Conservation (phyloP, 768 basidiomycete genomes). For the button mushroom (Agaricus bisporus) region DNA sequence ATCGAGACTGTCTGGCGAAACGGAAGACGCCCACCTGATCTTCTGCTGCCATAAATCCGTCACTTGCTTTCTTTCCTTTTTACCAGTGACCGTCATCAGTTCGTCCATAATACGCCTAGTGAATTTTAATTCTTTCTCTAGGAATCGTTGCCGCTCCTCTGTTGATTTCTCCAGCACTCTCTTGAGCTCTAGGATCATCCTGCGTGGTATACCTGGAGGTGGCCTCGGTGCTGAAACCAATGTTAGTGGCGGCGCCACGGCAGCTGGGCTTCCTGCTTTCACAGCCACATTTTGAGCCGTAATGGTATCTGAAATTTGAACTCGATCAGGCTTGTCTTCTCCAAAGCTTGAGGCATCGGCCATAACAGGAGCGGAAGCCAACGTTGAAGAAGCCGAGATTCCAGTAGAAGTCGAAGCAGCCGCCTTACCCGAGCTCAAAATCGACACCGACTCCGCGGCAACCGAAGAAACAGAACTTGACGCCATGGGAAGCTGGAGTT, state of each 20-base stretch:
- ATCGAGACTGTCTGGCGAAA: neutral
- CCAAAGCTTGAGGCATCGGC: neutral
- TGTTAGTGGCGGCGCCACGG: neutral
- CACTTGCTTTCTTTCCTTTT: conserved; percentile 44
- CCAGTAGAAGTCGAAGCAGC: neutral
- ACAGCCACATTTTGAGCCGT: neutral
- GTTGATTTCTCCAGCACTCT: conserved; percentile 21
- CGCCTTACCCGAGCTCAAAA: neutral
- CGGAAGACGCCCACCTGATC: conserved; percentile 41
- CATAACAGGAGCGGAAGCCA: neutral
- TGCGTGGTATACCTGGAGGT: conserved; percentile 1
- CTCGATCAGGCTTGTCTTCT: neutral
- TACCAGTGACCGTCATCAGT: conserved; percentile 38
- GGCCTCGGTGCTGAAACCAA: neutral
- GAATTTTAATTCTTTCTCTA: conserved; percentile 48
- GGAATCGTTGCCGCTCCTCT: conserved; percentile 39
- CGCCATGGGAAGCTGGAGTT: neutral
- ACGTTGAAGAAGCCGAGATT: neutral
- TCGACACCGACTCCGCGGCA: too few relatives aligned
- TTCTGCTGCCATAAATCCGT: conserved; percentile 41
- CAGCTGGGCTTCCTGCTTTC: neutral
- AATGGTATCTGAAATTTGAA: neutral
- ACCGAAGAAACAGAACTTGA: neutral
- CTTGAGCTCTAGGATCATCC: neutral
- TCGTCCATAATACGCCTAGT: conserved; percentile 45